Percentiles rank a stretch among this genome's conserved stretches.
Evolutionary conservation across 2,329 filamentous ascomycete species (phyloP).

Genomic region (Hymenoscyphus scutula): DNA sequence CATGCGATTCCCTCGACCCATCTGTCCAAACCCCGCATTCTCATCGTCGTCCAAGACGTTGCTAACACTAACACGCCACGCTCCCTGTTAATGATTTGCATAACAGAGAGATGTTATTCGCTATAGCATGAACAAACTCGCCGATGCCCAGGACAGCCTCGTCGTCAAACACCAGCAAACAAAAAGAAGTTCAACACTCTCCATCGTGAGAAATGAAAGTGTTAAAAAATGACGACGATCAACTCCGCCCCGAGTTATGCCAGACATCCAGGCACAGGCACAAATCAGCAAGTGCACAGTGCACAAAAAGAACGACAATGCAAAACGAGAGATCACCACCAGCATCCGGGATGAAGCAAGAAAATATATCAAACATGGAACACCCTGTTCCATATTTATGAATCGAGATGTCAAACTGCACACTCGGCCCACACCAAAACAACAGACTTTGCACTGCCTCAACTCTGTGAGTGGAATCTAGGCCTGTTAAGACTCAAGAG

Average conservation of each 20-base stretch:
- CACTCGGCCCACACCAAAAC: neutral
- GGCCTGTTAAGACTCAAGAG: neutral
- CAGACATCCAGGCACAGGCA: neutral
- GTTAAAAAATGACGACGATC: neutral
- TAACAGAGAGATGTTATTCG: neutral
- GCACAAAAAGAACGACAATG: neutral
- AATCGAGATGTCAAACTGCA: neutral
- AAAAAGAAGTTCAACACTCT: neutral
- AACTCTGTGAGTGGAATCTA: neutral
- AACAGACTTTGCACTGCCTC: conserved; percentile 1
- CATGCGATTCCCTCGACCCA: neutral
- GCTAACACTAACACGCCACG: too few relatives aligned
- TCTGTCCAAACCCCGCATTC: conserved; percentile 2
- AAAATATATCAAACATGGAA: neutral
- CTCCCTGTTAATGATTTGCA: conserved; percentile 6
- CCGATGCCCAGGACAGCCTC: neutral
- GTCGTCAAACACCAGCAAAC: neutral
- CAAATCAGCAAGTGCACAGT: conserved; percentile 1
- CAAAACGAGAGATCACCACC: neutral
- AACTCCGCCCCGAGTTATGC: neutral
- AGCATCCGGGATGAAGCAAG: neutral
- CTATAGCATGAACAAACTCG: conserved; percentile 1
- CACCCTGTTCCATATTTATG: neutral
- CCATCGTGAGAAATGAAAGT: conserved; percentile 1
- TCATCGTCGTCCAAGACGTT: neutral